Conservation (phyloP, 176 grass and related monocot species). For the Tillandsia fasciculata region DNA sequence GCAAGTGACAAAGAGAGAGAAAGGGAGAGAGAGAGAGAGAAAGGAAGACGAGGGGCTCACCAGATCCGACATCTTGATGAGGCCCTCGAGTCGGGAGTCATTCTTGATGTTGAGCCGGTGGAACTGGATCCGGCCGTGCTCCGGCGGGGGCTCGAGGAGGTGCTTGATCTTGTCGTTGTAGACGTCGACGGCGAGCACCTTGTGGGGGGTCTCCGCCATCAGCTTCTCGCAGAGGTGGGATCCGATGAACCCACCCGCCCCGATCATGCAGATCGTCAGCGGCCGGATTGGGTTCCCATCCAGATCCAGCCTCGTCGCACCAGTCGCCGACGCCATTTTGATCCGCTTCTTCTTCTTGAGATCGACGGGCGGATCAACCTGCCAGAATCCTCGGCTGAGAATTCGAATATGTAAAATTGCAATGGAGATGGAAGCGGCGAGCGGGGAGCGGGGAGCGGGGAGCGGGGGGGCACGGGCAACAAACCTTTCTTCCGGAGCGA, state of each 20-base stretch:
- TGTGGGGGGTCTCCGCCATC: constrained; percentile 68
- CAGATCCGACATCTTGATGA: constrained; percentile 95
- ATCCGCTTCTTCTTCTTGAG: too few relatives aligned
- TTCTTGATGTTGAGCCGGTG: constrained; percentile 98
- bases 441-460: too few relatives aligned
- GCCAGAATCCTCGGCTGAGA: too few relatives aligned
- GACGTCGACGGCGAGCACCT: constrained; percentile 75
- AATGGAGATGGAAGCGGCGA: too few relatives aligned
- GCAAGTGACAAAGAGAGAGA: too few relatives aligned
- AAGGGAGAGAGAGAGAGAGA: not conserved
- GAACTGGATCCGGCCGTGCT: constrained; percentile 62
- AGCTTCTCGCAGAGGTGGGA: constrained; percentile 99
- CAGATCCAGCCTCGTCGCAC: constrained; percentile 55
- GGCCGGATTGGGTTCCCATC: constrained; percentile 55
- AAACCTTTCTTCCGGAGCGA: too few relatives aligned
- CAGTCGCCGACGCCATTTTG: too few relatives aligned
- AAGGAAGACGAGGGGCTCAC: constrained; percentile 1
- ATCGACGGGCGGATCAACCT: too few relatives aligned
- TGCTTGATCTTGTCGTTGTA: constrained; percentile 99
- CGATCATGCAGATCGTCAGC: constrained; percentile 90
- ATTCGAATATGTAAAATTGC: too few relatives aligned
- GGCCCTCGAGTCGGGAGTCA: constrained; percentile 81
- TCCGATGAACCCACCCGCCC: constrained; percentile 89
- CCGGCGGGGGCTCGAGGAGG: constrained; percentile 44
- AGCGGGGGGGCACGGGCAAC: too few relatives aligned